These are phyloP conservation scores for Xylariaceae sp. DNA, from an alignment of 2,329 filamentous ascomycete species.

Conservation along the genomic window DNA sequence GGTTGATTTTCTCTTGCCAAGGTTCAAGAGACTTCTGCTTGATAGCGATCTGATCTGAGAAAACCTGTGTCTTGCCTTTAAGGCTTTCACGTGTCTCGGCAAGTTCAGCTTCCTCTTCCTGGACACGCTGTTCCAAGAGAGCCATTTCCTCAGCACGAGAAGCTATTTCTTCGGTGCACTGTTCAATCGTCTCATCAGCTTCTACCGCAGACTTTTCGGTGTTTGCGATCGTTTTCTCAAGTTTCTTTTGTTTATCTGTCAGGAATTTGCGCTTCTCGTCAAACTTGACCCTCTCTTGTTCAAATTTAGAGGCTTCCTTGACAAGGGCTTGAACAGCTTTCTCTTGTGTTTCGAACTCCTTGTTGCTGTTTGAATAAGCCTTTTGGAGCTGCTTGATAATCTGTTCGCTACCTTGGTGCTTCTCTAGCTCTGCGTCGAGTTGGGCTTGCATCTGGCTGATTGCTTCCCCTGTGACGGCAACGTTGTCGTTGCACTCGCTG, in stretches of 20 bases:
- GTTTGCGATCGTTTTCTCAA: constrained; percentile 79
- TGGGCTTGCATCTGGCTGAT: constrained; percentile 86
- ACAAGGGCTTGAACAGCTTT: constrained; percentile 73
- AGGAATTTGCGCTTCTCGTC: constrained; percentile 98
- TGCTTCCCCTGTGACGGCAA: constrained; percentile 82
- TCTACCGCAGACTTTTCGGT: constrained; percentile 72
- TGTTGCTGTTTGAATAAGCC: constrained; percentile 74
- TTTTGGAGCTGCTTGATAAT: constrained; percentile 87
- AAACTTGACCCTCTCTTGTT: constrained; percentile 95
- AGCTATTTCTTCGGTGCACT: constrained; percentile 74
- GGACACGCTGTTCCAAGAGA: constrained; percentile 70
- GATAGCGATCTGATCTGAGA: constrained; percentile 84
- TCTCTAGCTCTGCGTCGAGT: constrained; percentile 81
- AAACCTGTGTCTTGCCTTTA: constrained; percentile 91
- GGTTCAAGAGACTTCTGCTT: constrained; percentile 95
- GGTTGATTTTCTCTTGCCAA: constrained; percentile 95
- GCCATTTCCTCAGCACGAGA: constrained; percentile 70
- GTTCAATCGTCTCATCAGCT: constrained; percentile 71
- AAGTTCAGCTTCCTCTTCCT: constrained; percentile 76
- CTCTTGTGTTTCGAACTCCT: constrained; percentile 77
- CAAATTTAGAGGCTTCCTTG: constrained; percentile 87
- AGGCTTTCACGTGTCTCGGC: constrained; percentile 77
- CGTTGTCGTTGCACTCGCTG: constrained; percentile 81
- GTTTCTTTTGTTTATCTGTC: constrained; percentile 84
- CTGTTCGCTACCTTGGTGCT: constrained; percentile 84